Evolutionary conservation across 129 eudicot species (phyloP).

Genomic region (Escallonia rubra): DNA sequence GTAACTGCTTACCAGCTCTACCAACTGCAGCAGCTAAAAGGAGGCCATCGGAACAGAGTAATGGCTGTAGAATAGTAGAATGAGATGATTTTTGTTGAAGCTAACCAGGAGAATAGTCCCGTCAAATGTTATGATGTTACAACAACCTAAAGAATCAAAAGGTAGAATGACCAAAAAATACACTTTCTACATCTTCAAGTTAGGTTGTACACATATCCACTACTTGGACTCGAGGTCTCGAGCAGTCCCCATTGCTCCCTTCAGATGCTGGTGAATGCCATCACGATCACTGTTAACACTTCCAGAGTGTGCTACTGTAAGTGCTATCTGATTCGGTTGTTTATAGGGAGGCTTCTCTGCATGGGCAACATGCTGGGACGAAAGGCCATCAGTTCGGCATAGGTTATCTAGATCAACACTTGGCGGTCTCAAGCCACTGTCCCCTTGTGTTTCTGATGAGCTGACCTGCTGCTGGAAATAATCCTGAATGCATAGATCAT

Average conservation of each 20-base stretch:
- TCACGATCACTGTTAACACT: conserved; percentile 5
- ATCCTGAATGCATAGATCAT: conserved; percentile 18
- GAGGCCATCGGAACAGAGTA: no score
- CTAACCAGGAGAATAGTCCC: no score
- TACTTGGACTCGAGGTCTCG: conserved; percentile 26
- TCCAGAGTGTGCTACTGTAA: conserved; percentile 7
- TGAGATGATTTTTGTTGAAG: no score
- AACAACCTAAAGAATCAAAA: no score
- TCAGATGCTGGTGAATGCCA: conserved; percentile 4
- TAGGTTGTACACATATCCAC: background rate
- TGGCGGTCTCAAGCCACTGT: conserved; percentile 15
- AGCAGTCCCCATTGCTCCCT: conserved; percentile 23
- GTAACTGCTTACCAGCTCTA: no score
- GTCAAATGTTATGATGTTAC: no score
- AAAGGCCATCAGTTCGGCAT: conserved; percentile 20
- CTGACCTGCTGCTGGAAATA: conserved; percentile 28
- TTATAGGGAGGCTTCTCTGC: conserved; percentile 10
- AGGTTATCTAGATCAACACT: conserved; percentile 18
- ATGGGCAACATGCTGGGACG: conserved; percentile 18
- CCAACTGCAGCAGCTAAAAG: no score
- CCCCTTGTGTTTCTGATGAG: conserved; percentile 17
- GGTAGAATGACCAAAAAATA: no score
- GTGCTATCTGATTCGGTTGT: background rate
- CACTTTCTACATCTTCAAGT: no score
- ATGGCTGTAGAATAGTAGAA: no score